A percentile compares a stretch with the other conserved stretches of the same genome.
Evolutionary conservation across 2,329 filamentous ascomycete genomes (phyloP).

Genomic region (Ophiostoma populinum): DNA sequence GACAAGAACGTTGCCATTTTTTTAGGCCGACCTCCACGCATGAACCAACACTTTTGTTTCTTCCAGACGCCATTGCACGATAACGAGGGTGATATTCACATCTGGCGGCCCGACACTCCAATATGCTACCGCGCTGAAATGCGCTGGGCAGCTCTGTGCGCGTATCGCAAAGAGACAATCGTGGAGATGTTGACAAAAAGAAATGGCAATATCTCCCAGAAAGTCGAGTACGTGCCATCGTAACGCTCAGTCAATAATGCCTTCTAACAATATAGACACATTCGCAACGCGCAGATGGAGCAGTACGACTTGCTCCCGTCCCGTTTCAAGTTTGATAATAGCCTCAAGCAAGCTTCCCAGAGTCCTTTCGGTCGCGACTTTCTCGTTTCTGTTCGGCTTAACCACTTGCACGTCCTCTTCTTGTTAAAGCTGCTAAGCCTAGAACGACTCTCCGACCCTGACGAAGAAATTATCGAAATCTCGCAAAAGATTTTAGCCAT

Average conservation of each 20-base stretch:
- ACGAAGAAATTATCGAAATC: not conserved
- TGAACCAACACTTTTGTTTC: conserved; percentile 1
- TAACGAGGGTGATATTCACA: not conserved
- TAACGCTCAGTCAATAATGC: not conserved
- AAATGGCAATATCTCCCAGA: not conserved
- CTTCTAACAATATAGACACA: not conserved
- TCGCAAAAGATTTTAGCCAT: not conserved
- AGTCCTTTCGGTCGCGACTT: not conserved
- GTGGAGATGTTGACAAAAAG: not conserved
- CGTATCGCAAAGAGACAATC: not conserved
- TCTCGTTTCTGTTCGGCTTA: not conserved
- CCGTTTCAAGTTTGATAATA: not conserved
- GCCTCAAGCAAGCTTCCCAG: conserved; percentile 1
- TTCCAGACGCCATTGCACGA: not conserved
- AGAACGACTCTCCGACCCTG: not conserved
- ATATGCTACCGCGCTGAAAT: conserved; percentile 1
- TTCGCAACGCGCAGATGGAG: not conserved
- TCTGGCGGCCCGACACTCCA: not conserved
- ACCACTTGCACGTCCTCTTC: conserved; percentile 1
- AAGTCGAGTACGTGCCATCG: not conserved
- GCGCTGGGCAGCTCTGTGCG: not conserved
- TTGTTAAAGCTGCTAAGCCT: not conserved
- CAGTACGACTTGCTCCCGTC: not conserved
- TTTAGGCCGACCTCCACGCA: not conserved
- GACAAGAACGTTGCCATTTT: conserved; percentile 2